These are phyloP conservation scores for Elsinoe perseae DNA, from an alignment of 2,329 filamentous ascomycete species.

Conservation along the genomic window DNA sequence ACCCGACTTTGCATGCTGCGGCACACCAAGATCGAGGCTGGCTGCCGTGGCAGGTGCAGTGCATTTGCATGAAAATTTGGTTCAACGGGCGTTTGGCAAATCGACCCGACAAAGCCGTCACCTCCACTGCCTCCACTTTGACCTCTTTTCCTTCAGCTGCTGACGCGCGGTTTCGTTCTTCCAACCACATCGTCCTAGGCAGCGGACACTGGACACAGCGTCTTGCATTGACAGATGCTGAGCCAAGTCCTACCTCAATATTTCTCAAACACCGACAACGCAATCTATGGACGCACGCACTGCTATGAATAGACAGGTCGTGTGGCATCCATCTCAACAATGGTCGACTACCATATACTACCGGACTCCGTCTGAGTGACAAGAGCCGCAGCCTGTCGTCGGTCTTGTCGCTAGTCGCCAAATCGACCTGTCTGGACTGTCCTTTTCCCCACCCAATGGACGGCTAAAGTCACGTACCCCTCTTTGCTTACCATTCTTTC, in stretches of 20 bases:
- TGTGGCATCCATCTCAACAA: neutral
- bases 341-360: neutral
- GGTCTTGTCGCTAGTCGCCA: neutral
- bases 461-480: neutral
- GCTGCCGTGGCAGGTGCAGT: neutral
- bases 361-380: neutral
- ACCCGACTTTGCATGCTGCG: neutral
- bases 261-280: neutral
- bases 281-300: neutral
- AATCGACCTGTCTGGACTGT: neutral
- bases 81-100: constrained; percentile 7
- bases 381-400: constrained; percentile 1
- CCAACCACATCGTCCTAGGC: neutral
- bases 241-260: neutral
- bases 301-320: neutral
- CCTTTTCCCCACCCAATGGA: neutral
- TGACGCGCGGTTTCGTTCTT: neutral
- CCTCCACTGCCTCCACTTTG: neutral
- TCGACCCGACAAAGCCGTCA: constrained; percentile 4
- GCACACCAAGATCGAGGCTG: neutral
- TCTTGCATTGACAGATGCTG: neutral
- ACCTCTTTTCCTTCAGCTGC: neutral
- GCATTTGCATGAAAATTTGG: neutral
- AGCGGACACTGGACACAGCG: neutral
- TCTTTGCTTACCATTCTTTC: neutral